Base-by-base conservation (phyloP, 208 protist species). In the Crithidia bombi region DNA sequence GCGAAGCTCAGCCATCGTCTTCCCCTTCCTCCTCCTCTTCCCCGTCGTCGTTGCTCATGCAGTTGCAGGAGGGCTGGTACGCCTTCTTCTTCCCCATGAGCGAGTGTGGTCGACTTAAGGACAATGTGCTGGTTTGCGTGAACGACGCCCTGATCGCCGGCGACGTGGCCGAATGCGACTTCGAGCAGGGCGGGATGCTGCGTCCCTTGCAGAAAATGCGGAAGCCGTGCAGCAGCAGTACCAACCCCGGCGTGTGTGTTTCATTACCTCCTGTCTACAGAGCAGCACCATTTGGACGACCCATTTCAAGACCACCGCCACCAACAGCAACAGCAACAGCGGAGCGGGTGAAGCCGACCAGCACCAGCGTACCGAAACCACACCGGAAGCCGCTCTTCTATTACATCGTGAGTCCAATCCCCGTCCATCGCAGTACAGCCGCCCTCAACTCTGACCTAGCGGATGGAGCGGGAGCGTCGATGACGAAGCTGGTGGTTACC, bases 71-170 rank as follows among this genome's bases (percentile, higher is more conserved):
- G 5, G 52, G 69, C 35, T 72, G 66, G 71, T 66, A 87, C 50
- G 73, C 64, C 36, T 82, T 90, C 30, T 73, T 89, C 52, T 93
- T 93, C 36, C 88, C 88, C 21, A 72, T 93, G 49, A 93, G 85
- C 57, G 85, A 82, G 57, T 90, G 85, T 50, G 74, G 72, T 2
- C 63, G 68, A 10, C 46, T 74, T 12, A 64, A 84, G 35, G 73
- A 81, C 44, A 80, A 64, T 32, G 39, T 93, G 36, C 56, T 65
- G 4, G 78, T 82, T 0, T 70, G 51, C 28, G 59, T 87, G 3
- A 84, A 82, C 23, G 63, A 71, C 1, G 59, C 76, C 4, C 67
- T 76, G 1, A 39, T 93, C 4, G 65, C 85, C 9, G 82, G 82
- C 9, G 78, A 86, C 38, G 64, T 93, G 19, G 70, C 63, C 3